These are phyloP conservation scores for Penicillium waksmanii DNA, from an alignment of 495 filamentous ascomycete genomes.

Conservation along the genomic window DNA sequence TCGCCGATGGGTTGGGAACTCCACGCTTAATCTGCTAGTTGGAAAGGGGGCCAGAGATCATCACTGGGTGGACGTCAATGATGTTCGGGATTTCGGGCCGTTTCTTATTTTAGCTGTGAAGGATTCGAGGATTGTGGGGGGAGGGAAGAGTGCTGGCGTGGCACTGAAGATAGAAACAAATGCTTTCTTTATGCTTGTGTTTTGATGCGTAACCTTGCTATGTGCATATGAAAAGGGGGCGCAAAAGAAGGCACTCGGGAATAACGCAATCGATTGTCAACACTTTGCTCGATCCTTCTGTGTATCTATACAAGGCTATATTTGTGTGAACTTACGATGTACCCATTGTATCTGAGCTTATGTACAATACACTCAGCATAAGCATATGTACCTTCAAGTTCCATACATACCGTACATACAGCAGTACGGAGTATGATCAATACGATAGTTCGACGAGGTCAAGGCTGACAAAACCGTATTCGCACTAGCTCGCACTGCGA, in stretches of 20 bases:
- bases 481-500: not conserved
- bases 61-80: not conserved
- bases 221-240: no score
- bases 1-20: no score
- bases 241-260: no score
- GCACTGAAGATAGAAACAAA: no score
- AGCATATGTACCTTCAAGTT: not conserved
- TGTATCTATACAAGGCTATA: not conserved
- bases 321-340: no score
- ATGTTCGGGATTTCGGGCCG: not conserved
- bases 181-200: no score
- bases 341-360: no score
- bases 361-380: not conserved
- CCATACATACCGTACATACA: not conserved
- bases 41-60: not conserved
- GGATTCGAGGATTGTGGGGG: not conserved
- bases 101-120: slow-evolving; percentile 6
- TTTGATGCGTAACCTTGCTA: no score
- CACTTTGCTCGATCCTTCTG: not conserved
- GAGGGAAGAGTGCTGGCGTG: not conserved
- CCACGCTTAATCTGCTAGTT: no score
- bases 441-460: not conserved
- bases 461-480: slow-evolving; percentile 1
- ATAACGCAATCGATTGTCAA: no score
- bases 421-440: not conserved